Percentiles rank a stretch among this genome's conserved stretches.
phyloP scores from a whole-genome alignment of 345 rosid genomes.

The Eucalyptus marginata region DNA sequence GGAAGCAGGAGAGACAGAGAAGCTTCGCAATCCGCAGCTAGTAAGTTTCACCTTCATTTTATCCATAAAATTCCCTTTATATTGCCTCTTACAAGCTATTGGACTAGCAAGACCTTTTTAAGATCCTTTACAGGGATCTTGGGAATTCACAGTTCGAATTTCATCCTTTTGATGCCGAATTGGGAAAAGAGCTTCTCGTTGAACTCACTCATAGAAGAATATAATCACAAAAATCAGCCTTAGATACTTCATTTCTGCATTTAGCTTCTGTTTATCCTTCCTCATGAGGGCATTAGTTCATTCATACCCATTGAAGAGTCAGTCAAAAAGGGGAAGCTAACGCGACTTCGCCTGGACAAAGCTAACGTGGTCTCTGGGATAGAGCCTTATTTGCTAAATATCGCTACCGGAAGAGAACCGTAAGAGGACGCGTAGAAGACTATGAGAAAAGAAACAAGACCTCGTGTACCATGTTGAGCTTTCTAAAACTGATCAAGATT shows the following conservation, averaged over 20 bases:
- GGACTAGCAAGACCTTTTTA: background rate
- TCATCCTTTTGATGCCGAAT: background rate
- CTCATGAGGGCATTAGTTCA: background rate
- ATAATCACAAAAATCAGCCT: background rate
- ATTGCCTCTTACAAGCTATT: background rate
- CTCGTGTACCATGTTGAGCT: background rate
- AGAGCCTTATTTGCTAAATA: background rate
- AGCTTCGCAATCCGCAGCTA: conserved; percentile 21
- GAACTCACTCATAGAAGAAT: background rate
- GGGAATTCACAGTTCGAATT: background rate
- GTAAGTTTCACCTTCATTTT: conserved; percentile 15
- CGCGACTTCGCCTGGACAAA: background rate
- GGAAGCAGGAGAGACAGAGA: conserved; percentile 13
- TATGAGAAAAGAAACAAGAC: background rate
- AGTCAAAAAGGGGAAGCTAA: background rate
- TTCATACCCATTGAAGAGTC: background rate
- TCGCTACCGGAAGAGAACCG: background rate
- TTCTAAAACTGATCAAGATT: background rate
- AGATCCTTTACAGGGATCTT: background rate
- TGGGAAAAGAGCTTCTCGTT: background rate
- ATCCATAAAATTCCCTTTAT: background rate
- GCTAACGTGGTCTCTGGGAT: background rate
- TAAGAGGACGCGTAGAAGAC: background rate
- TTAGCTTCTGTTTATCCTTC: background rate
- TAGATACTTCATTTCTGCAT: background rate